Evolutionary conservation across 2,329 filamentous ascomycete species (phyloP), one percentile per base, ranked within the genome.

Genomic region (Whalleya microplaca): DNA sequence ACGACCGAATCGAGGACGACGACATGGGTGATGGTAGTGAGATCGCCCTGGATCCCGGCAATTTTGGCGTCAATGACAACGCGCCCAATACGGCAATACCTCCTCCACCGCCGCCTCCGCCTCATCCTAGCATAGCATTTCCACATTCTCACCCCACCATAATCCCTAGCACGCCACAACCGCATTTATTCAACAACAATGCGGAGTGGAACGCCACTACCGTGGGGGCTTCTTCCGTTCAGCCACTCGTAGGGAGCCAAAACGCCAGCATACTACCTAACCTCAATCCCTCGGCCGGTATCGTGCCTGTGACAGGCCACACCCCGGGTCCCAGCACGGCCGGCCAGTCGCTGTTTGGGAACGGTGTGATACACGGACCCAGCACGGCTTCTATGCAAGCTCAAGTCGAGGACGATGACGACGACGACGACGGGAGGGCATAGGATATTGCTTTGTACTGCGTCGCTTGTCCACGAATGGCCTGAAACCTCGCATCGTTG

Each of bases 11-110:
- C 14, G 71, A 72, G 27, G 71, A 72, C 37, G 71, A 72, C 45
- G 70, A 72, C 45, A 72, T 72, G 67, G 69, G 67, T 48, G 70
- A 72, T 48, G 69, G 68, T 59, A 72, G 69, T 58, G 71, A 72
- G 40, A 64, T 69, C 44, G 70, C 69, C 57, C 58, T 69, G 19
- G 66, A 67, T 32, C 50, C 59, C 27, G 62, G 61, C 23, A 55
- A 47, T 37, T 62, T 64, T 16, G 50, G 62, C 19, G 52, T 45
- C 41, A 65, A 67, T 44, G 56, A 66, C 14, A 57, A 61, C 43
- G 45, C 50, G 27, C 42, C 47, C 16, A 56, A 56, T 45, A 21
- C 60, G 29, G 51, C 51, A 16, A 58, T 63, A 10, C 51, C 64
- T 14, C 63, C 60, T 27, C 67, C 65, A 14, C 66, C 64, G 0